Evolutionary conservation across 2,329 filamentous ascomycete genomes (phyloP).

Genomic region (Alternaria panax): DNA sequence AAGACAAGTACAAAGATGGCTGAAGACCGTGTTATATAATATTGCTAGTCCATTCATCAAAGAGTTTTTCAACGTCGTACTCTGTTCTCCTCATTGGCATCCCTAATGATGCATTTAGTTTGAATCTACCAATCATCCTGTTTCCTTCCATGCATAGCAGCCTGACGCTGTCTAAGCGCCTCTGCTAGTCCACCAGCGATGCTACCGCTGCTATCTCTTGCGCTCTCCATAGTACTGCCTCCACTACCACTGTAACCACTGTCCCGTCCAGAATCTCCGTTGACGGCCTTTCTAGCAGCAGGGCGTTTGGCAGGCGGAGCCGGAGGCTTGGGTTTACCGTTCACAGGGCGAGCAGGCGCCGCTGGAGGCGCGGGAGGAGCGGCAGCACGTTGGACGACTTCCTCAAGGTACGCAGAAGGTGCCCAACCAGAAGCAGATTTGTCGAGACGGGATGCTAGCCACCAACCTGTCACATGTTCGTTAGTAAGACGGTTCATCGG

Average conservation of each 20-base stretch:
- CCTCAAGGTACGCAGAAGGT: constrained; percentile 91
- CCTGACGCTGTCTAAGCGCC: constrained; percentile 58
- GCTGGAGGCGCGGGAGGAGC: constrained; percentile 61
- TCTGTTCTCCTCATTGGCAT: background rate
- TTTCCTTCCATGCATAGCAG: constrained; percentile 56
- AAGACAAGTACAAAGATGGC: background rate
- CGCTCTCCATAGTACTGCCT: constrained; percentile 47
- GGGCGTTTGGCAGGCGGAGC: constrained; percentile 84
- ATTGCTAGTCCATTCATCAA: background rate
- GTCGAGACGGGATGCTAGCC: constrained; percentile 80
- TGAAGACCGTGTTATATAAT: background rate
- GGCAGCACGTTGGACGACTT: constrained; percentile 66
- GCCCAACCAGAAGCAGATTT: constrained; percentile 86
- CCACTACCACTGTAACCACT: constrained; percentile 56
- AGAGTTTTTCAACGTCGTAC: background rate
- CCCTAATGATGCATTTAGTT: background rate
- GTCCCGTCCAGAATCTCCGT: constrained; percentile 71
- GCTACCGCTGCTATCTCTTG: constrained; percentile 52
- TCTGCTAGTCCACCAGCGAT: constrained; percentile 60
- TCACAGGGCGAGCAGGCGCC: constrained; percentile 66
- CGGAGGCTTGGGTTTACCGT: constrained; percentile 75
- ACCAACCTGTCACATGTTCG: constrained; percentile 74
- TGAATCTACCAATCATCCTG: constrained; percentile 45
- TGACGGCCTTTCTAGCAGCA: constrained; percentile 71
- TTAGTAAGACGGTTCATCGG: constrained; percentile 23